Evolutionary conservation across 108 stramenopile genomes (phyloP).

Genomic region (Cyclostephanos tholiformis): DNA sequence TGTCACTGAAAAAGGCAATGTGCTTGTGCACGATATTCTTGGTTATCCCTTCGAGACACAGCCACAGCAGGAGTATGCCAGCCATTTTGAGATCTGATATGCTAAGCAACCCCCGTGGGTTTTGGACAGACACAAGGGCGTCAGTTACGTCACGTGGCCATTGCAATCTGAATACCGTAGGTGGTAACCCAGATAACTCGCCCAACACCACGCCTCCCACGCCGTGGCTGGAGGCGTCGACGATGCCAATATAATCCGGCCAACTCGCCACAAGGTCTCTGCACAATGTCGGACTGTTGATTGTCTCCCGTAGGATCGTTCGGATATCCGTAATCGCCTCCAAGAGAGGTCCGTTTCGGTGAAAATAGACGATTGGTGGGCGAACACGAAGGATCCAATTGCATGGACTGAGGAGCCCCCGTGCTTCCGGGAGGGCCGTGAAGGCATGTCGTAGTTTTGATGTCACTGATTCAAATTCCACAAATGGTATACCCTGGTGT

Average conservation of each 20-base stretch:
- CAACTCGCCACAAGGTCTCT: slow-evolving; percentile 3
- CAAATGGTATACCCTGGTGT: slow-evolving; percentile 4
- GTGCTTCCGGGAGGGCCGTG: slow-evolving; percentile 1
- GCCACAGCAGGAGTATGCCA: slow-evolving; percentile 16
- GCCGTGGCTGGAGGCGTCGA: slow-evolving; percentile 2
- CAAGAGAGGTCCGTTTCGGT: background rate
- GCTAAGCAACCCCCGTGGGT: too few species aligned
- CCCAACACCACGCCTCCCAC: slow-evolving; percentile 31
- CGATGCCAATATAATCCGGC: slow-evolving; percentile 17
- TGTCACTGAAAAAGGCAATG: slow-evolving; percentile 17
- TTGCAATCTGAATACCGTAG: slow-evolving; percentile 2
- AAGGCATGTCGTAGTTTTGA: slow-evolving; percentile 18
- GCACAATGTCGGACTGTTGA: background rate
- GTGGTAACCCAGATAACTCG: background rate
- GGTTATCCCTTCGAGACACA: slow-evolving; percentile 6
- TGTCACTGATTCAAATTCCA: slow-evolving; percentile 1
- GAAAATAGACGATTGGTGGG: slow-evolving; percentile 3
- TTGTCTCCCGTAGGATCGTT: background rate
- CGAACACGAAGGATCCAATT: background rate
- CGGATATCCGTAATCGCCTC: background rate
- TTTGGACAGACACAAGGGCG: slow-evolving; percentile 15
- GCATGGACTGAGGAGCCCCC: background rate
- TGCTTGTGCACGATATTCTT: background rate
- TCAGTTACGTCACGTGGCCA: slow-evolving; percentile 23
- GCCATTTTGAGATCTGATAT: slow-evolving; percentile 41